Conservation (phyloP, 2,329 filamentous ascomycete species). For the Talaromyces sp. region DNA sequence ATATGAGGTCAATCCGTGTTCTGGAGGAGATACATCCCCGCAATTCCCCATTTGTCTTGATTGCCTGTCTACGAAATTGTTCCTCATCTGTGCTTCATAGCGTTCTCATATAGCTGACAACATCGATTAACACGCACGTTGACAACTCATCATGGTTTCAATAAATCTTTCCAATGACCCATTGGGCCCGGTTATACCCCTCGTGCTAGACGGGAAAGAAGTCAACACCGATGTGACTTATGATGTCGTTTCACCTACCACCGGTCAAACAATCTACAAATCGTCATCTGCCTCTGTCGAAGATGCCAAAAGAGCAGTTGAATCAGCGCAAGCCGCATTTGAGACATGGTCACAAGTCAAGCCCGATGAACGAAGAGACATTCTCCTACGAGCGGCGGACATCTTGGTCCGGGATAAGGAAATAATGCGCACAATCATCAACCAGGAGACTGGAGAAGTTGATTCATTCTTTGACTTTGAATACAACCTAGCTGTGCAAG, state of each 20-base stretch:
- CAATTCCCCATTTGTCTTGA: too few species aligned
- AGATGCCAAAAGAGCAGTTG: constrained; percentile 5
- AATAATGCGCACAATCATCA: background rate
- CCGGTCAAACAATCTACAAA: constrained; percentile 2
- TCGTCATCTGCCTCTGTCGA: constrained; percentile 3
- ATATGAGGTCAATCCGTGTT: too few species aligned
- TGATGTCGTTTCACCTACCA: background rate
- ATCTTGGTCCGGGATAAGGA: background rate
- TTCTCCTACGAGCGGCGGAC: constrained; percentile 3
- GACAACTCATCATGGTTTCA: background rate
- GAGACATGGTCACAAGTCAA: constrained; percentile 3
- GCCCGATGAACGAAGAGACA: background rate
- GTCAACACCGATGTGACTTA: background rate
- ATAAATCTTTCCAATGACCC: background rate
- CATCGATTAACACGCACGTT: background rate
- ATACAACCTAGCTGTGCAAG: background rate
- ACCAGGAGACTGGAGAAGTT: constrained; percentile 4
- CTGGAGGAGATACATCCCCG: too few species aligned
- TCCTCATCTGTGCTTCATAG: background rate
- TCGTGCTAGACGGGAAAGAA: constrained; percentile 4
- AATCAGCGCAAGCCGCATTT: constrained; percentile 4
- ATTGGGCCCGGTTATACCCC: background rate
- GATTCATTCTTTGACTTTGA: constrained; percentile 3
- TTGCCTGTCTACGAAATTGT: too few species aligned
- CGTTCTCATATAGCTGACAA: background rate